A percentile compares a stretch with the other conserved stretches of the same genome.
Conservation (phyloP, 257 asterid genomes). For the Anisodus tanguticus region DNA sequence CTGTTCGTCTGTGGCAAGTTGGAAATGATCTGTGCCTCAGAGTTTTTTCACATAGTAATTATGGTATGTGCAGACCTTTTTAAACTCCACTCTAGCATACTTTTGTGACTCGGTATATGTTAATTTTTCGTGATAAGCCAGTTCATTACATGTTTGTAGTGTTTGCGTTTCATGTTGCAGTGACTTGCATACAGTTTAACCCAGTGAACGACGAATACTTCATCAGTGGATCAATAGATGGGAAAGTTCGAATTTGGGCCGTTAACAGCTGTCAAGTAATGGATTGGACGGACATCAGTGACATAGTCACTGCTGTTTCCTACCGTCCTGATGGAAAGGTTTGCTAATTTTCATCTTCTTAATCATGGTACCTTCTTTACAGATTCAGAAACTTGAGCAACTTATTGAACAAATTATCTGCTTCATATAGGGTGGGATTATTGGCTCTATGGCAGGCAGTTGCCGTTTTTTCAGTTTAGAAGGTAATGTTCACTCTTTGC, state of each 20-base stretch:
- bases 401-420: slow-evolving; percentile 25
- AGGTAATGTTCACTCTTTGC: slow-evolving; percentile 52
- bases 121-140: not conserved
- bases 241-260: slow-evolving; percentile 91
- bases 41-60: slow-evolving; percentile 77
- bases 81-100: not conserved
- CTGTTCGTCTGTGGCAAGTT: slow-evolving; percentile 90
- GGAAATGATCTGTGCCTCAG: slow-evolving; percentile 75
- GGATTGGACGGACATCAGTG: slow-evolving; percentile 81
- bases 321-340: slow-evolving; percentile 91
- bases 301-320: slow-evolving; percentile 87
- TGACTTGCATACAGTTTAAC: slow-evolving; percentile 82
- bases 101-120: not conserved
- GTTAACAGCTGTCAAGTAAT: slow-evolving; percentile 69
- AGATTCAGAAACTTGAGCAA: not conserved
- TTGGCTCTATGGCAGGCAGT: slow-evolving; percentile 76
- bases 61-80: slow-evolving; percentile 51
- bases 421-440: slow-evolving; percentile 69
- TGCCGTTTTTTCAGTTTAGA: slow-evolving; percentile 71
- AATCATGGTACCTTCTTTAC: not conserved
- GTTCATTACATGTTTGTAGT: not conserved
- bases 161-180: slow-evolving; percentile 46
- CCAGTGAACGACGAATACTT: slow-evolving; percentile 76
- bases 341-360: slow-evolving; percentile 28
- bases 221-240: slow-evolving; percentile 94